Conservation (phyloP, 768 basidiomycete genomes). For the Antrodiella citrinella region DNA sequence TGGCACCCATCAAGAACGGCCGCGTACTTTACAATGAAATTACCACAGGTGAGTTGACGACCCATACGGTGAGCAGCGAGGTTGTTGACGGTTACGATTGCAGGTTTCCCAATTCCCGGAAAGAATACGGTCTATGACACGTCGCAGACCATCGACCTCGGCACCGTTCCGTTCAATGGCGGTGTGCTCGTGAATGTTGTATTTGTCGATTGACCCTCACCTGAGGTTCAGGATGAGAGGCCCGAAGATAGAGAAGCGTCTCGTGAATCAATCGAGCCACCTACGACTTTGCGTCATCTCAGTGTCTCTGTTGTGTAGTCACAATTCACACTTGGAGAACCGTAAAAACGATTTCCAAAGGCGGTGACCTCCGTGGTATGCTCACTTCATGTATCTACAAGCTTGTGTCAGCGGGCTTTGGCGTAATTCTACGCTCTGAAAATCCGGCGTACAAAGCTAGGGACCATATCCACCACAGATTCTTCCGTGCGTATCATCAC, state of each 20-base stretch:
- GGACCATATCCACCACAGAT: conserved; percentile 20
- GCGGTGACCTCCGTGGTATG: neutral
- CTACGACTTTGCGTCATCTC: neutral
- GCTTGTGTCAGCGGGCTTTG: conserved; percentile 11
- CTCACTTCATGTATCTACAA: neutral
- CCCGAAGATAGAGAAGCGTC: conserved; percentile 1
- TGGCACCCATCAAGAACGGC: conserved; percentile 21
- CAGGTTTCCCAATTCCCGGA: conserved; percentile 21
- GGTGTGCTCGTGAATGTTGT: conserved; percentile 23
- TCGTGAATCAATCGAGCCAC: neutral
- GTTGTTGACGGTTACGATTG: neutral
- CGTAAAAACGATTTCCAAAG: conserved; percentile 15
- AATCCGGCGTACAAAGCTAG: conserved; percentile 14
- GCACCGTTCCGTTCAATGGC: conserved; percentile 18
- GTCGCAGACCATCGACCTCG: conserved; percentile 21
- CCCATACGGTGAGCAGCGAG: conserved; percentile 5
- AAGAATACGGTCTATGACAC: conserved; percentile 20
- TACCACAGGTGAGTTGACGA: conserved; percentile 19
- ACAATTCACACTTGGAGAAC: conserved; percentile 20
- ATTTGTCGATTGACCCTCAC: conserved; percentile 15
- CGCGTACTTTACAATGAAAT: conserved; percentile 21
- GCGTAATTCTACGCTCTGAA: conserved; percentile 21
- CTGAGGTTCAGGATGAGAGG: conserved; percentile 12
- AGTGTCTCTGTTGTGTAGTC: conserved; percentile 8
- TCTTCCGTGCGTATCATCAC: conserved; percentile 17